Evolutionary conservation across 2,329 filamentous ascomycete genomes (phyloP), one percentile per base, ranked within the genome.

Genomic region (Calonectria henricotiae): DNA sequence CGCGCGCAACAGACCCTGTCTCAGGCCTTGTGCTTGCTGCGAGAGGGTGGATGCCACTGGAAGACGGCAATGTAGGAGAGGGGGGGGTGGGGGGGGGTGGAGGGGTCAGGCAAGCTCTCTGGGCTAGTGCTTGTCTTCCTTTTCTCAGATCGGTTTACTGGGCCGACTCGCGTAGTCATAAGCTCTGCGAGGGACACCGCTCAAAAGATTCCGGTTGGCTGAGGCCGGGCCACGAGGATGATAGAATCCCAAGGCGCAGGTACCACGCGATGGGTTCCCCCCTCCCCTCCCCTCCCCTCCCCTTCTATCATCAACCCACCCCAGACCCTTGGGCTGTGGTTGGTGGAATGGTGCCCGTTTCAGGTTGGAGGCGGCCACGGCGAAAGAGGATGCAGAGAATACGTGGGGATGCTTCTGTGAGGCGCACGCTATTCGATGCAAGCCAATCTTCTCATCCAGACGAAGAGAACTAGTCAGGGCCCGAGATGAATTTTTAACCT

Each of bases 71-170:
- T 62, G 58, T 62, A 54, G 35, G 35, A 37, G 35, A 11, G 35
- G 8, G 43, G 13, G 37, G 72, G 35, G 35, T 3, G 35, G 1
- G 35, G 8, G 43, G 13, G 37, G 72, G 74, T 64, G 75, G 76
- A 69, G 23, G 51, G 51, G 51, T 35, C 17, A 25, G 46, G 46
- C 23, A 13, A 15, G 13, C 13, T 5, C 6, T 20, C 32, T 39
- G 30, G 49, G 49, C 17, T 23, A 8, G 51, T 4, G 0, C 35
- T 39, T 15, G n/a, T 17, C 20, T 25, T 35, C 23, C 30, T 20
- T 32, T 35, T 11, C 17, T 75, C 74, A 75, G 74, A 77, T 77
- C 75, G 73, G 75, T 68, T 61, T 41, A 64, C 23, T 4, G 25
- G 43, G 47, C 70, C 68, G 67, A 75, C 68, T 44, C 68, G 47